A percentile compares a stretch with the other conserved stretches of the same genome.
phyloP scores from a whole-genome alignment of 1,284 basidiomycete genomes.

The Puccinia novopanici region DNA sequence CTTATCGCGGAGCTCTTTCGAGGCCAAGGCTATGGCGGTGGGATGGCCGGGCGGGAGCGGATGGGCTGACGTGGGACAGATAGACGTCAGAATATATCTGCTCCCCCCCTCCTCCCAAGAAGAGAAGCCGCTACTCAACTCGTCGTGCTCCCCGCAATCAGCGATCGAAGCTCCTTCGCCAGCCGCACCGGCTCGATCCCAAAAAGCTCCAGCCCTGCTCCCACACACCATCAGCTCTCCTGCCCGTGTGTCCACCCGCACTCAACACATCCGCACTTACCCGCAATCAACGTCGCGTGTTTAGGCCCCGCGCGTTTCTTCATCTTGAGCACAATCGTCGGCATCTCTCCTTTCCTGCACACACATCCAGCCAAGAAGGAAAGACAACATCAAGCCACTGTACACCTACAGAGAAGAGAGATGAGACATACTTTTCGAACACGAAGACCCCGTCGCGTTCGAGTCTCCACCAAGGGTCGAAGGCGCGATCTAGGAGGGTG shows the following conservation, averaged over 20 bases:
- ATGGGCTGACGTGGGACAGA: neutral
- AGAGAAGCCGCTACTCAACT: slow-evolving; percentile 19
- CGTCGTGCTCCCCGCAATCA: slow-evolving; percentile 40
- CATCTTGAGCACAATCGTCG: slow-evolving; percentile 10
- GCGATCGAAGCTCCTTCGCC: slow-evolving; percentile 15
- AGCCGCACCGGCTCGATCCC: slow-evolving; percentile 25
- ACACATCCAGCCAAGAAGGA: neutral
- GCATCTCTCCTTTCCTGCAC: slow-evolving; percentile 13
- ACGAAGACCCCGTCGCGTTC: neutral
- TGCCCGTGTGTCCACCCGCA: too few relatives aligned
- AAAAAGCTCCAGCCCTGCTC: slow-evolving; percentile 16
- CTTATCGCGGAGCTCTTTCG: neutral
- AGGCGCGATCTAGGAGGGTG: neutral
- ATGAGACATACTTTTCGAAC: neutral
- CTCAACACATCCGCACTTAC: too few relatives aligned
- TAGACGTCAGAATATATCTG: neutral
- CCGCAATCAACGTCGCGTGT: slow-evolving; percentile 25
- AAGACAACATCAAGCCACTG: neutral
- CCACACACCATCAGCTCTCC: neutral
- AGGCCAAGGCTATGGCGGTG: neutral
- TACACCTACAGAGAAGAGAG: neutral
- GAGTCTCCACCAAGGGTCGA: slow-evolving; percentile 46
- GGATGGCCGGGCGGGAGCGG: neutral
- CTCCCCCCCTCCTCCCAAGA: neutral
- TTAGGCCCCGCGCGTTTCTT: slow-evolving; percentile 25